Evolutionary conservation across 306 rosid species (phyloP), one percentile per base, ranked within the genome.

Genomic region (Cucumis melo): DNA sequence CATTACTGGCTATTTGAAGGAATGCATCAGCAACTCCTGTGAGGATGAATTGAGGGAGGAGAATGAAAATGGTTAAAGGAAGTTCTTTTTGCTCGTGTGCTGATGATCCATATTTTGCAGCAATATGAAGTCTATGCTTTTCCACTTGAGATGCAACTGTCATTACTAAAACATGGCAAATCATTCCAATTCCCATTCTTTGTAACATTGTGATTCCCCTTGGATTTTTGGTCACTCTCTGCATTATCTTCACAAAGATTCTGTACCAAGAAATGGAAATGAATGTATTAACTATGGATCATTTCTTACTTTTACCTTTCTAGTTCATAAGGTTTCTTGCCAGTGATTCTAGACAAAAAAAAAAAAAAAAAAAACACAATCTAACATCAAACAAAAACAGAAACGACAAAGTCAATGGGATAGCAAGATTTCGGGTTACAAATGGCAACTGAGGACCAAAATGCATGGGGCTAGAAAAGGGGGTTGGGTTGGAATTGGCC

Each of bases 131-230:
- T 81, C 98, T 84, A 24, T 78, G 80, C 66, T 82, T 87, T 83
- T 93, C 98, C 0, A 87, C 87, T 2, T 86, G 81, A 62, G 92
- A 89, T 17, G 98, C 96, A 53, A 85, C 77, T 24, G 85, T 78
- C 85, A 87, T 89, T 54, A 92, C 84, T 7, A 88, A 9, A 63
- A 90, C 75, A 58, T 91, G 98, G 76, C 88, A 56, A 58, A 82
- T 78, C 83, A 93, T 88, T 79, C 98, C 97, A 58, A 89, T 87
- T 9, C 93, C 96, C 83, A 88, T 91, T 80, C 98, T 86, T 64
- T 89, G 97, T 42, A 93, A 92, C 59, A 93, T 83, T 19, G 96
- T 86, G 83, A 91, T 89, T 81, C 98, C 98, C 84, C 98, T 82
- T 0, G 96, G 96, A 29, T 91, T 86, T 24, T 86, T 88, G 1